Conservation (phyloP, 2,329 filamentous ascomycete genomes). For the Emydomyces testavorans region DNA sequence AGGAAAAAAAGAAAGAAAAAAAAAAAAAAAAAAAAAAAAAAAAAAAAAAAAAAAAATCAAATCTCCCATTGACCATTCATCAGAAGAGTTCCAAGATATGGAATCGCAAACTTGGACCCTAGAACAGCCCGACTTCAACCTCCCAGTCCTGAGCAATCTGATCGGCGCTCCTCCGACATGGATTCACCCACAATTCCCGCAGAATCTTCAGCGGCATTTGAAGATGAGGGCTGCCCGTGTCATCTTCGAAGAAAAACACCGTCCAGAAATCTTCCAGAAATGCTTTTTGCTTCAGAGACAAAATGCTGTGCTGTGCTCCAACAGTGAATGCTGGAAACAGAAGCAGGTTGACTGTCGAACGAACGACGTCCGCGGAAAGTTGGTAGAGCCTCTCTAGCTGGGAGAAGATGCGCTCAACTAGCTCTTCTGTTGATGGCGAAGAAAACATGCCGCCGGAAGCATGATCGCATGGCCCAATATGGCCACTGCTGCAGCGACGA, state of each 20-base stretch:
- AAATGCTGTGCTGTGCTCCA: slow-evolving; percentile 5
- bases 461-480: background rate
- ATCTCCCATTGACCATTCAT: background rate
- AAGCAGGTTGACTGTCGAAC: slow-evolving; percentile 10
- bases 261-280: slow-evolving; percentile 12
- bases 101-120: background rate
- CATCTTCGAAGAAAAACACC: slow-evolving; percentile 10
- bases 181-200: slow-evolving; percentile 10
- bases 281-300: slow-evolving; percentile 5
- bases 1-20: too few relatives aligned
- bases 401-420: slow-evolving; percentile 6
- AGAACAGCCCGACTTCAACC: slow-evolving; percentile 13
- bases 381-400: background rate
- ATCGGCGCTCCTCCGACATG: slow-evolving; percentile 5
- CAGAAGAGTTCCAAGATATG: background rate
- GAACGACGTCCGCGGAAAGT: background rate
- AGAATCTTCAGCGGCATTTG: slow-evolving; percentile 9
- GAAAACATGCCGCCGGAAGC: background rate
- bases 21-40: too few relatives aligned
- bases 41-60: too few relatives aligned
- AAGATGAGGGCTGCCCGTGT: slow-evolving; percentile 1
- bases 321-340: slow-evolving; percentile 14
- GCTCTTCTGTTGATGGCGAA: background rate
- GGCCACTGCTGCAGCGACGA: background rate
- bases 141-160: slow-evolving; percentile 12